Conservation (phyloP, 257 asterid species). For the Salvia hispanica region DNA sequence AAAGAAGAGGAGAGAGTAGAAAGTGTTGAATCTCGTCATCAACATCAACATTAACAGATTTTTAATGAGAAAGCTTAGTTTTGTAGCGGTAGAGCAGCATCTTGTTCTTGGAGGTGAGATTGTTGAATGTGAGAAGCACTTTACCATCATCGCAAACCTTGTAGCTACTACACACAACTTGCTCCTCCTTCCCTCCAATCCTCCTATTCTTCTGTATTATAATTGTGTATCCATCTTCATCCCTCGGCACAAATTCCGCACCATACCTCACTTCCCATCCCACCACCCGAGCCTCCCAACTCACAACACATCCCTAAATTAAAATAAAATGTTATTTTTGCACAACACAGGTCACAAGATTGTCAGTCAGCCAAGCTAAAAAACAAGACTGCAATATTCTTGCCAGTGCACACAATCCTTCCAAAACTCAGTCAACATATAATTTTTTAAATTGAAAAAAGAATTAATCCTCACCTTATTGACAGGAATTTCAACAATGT, state of each 20-base stretch:
- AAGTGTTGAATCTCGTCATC: no score
- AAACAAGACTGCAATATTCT: no score
- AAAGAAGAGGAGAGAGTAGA: no score
- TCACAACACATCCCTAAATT: constrained; percentile 22
- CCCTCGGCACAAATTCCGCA: constrained; percentile 41
- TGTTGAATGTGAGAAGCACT: constrained; percentile 34
- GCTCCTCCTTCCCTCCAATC: constrained; percentile 27
- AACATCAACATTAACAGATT: no score
- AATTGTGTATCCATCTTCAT: constrained; percentile 36
- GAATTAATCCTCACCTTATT: constrained; percentile 29
- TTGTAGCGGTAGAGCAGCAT: constrained; percentile 47
- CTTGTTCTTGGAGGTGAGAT: constrained; percentile 47
- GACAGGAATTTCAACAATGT: constrained; percentile 39
- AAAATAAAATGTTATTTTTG: no score
- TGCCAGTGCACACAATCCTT: no score
- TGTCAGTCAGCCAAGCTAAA: no score
- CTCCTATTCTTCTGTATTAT: constrained; percentile 37
- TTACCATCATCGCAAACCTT: constrained; percentile 38
- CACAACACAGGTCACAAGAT: no score
- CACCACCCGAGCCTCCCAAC: constrained; percentile 44
- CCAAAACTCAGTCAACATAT: neutral
- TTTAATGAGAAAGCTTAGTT: constrained; percentile 9
- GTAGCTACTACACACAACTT: constrained; percentile 29
- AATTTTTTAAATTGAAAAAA: no score
- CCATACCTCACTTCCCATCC: constrained; percentile 49